phyloP scores from a whole-genome alignment of 805 yeast species.

The Sugiyamaella floridensis region DNA sequence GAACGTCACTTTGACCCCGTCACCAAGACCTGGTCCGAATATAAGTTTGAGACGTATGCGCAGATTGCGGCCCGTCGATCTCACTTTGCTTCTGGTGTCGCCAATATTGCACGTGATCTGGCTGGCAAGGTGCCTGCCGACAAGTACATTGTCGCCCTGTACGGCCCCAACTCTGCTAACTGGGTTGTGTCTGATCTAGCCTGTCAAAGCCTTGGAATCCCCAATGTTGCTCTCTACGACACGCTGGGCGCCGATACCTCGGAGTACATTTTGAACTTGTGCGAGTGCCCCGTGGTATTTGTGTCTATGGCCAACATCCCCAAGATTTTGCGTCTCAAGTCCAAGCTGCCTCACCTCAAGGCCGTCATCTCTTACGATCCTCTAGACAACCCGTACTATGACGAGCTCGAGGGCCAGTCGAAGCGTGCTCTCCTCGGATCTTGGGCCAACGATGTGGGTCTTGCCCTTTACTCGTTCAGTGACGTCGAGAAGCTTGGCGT shows the following conservation, averaged over 20 bases:
- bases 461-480: conserved; percentile 38
- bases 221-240: conserved; percentile 51
- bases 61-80: conserved; percentile 39
- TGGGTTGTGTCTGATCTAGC: conserved; percentile 70
- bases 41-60: conserved; percentile 39
- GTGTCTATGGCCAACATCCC: conserved; percentile 47
- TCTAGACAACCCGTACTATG: conserved; percentile 28
- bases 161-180: conserved; percentile 34
- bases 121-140: conserved; percentile 2
- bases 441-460: conserved; percentile 25
- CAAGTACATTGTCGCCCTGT: conserved; percentile 21
- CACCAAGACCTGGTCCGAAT: conserved; percentile 37
- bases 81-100: conserved; percentile 50
- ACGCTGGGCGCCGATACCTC: conserved; percentile 56
- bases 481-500: conserved; percentile 38
- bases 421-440: conserved; percentile 24
- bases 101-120: conserved; percentile 2
- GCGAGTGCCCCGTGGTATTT: conserved; percentile 56
- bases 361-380: conserved; percentile 53
- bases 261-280: conserved; percentile 52
- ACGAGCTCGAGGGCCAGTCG: conserved; percentile 24
- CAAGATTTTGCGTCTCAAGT: conserved; percentile 41
- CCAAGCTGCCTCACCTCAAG: conserved; percentile 38
- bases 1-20: conserved; percentile 32
- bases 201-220: conserved; percentile 48